These are phyloP conservation scores for Nakaseomyces kungkrabaensis DNA, from an alignment of 1,139 yeast genomes.

Conservation along the genomic window DNA sequence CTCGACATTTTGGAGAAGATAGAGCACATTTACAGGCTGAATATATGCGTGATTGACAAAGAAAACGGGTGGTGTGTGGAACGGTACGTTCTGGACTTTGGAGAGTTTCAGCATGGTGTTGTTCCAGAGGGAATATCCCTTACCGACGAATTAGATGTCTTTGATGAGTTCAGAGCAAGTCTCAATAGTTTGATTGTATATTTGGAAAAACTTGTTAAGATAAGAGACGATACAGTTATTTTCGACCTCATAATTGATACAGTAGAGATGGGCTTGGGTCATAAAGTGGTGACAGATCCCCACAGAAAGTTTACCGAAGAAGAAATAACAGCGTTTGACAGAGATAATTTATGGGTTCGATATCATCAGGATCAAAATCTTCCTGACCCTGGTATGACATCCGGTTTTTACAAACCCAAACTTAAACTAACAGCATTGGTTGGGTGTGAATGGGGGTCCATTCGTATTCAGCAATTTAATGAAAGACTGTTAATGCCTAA, in stretches of 20 bases:
- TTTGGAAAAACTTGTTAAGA: conserved; percentile 17
- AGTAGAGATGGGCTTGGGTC: conserved; percentile 22
- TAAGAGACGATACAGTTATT: conserved; percentile 21
- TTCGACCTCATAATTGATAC: conserved; percentile 25
- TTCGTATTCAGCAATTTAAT: conserved; percentile 21
- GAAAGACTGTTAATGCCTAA: conserved; percentile 13
- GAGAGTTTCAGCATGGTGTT: conserved; percentile 22
- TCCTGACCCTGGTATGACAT: conserved; percentile 6
- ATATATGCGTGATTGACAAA: conserved; percentile 18
- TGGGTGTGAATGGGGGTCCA: conserved; percentile 27
- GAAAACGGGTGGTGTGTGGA: conserved; percentile 20
- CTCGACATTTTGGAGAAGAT: conserved; percentile 21
- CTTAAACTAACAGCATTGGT: conserved; percentile 23
- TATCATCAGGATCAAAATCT: conserved; percentile 19
- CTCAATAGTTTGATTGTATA: conserved; percentile 21
- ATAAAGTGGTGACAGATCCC: conserved; percentile 8
- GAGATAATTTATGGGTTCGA: conserved; percentile 26
- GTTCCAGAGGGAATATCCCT: conserved; percentile 9
- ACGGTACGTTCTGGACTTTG: conserved; percentile 25
- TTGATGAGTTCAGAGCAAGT: conserved; percentile 26
- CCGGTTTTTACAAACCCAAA: conserved; percentile 11
- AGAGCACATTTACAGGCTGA: conserved; percentile 17
- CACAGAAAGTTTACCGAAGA: conserved; percentile 7
- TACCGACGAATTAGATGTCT: conserved; percentile 19
- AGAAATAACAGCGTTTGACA: conserved; percentile 17